phyloP scores from a whole-genome alignment of 805 yeast species.

The Yarrowia sp. region DNA sequence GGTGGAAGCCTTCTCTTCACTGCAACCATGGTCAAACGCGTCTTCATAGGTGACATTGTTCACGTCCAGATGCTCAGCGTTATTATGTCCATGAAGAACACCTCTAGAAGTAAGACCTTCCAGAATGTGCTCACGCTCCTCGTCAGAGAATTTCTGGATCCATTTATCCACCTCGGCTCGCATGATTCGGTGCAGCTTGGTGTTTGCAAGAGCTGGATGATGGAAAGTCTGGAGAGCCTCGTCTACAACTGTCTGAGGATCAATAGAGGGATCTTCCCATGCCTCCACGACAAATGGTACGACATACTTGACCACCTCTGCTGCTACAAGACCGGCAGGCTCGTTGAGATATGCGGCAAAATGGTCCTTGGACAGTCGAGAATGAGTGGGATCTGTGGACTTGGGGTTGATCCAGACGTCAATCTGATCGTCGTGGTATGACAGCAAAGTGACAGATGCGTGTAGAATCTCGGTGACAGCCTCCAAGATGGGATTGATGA shows the following conservation, averaged over 20 bases:
- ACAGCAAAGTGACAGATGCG: constrained; percentile 29
- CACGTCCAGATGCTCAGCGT: constrained; percentile 18
- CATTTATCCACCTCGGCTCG: constrained; percentile 28
- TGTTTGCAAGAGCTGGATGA: constrained; percentile 29
- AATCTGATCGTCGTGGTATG: constrained; percentile 31
- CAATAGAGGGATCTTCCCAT: constrained; percentile 30
- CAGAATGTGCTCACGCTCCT: constrained; percentile 14
- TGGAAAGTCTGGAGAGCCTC: constrained; percentile 30
- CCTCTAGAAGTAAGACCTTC: constrained; percentile 24
- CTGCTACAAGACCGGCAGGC: constrained; percentile 32
- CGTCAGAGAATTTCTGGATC: constrained; percentile 24
- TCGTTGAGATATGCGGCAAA: constrained; percentile 31
- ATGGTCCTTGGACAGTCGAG: constrained; percentile 32
- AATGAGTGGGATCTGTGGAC: constrained; percentile 30
- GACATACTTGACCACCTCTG: constrained; percentile 26
- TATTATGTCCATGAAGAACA: constrained; percentile 17
- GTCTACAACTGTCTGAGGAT: constrained; percentile 26
- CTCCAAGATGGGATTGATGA: constrained; percentile 29
- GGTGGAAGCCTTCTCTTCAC: background rate
- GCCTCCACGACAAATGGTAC: constrained; percentile 30
- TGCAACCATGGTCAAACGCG: background rate
- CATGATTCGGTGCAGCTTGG: constrained; percentile 29
- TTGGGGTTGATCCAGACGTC: constrained; percentile 32
- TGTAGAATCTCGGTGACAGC: constrained; percentile 26
- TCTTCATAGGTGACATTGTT: constrained; percentile 17